phyloP scores from a whole-genome alignment of 2,329 filamentous ascomycete species.

The Phaeoacremonium minimum region DNA sequence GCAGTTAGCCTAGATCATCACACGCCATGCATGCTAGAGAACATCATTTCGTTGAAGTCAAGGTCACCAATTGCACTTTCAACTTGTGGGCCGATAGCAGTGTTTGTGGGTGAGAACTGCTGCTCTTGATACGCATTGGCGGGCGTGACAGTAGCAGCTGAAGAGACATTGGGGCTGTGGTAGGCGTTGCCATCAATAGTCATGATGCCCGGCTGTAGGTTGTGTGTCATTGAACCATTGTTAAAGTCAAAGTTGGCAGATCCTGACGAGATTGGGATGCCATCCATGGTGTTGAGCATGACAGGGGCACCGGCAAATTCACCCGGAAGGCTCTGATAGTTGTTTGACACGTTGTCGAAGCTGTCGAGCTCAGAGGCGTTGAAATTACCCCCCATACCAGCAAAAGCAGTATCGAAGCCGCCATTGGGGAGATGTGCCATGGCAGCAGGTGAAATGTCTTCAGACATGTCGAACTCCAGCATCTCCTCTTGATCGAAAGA shows the following conservation, averaged over 20 bases:
- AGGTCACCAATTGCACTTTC: slow-evolving; percentile 6
- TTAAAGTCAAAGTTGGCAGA: slow-evolving; percentile 18
- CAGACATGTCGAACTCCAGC: slow-evolving; percentile 13
- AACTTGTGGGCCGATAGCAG: neutral
- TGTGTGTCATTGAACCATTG: slow-evolving; percentile 4
- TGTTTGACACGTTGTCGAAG: slow-evolving; percentile 7
- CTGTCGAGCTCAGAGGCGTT: slow-evolving; percentile 10
- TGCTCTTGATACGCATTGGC: slow-evolving; percentile 11
- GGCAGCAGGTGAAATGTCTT: slow-evolving; percentile 9
- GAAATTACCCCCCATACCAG: slow-evolving; percentile 13
- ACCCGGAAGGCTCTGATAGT: slow-evolving; percentile 7
- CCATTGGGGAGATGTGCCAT: slow-evolving; percentile 10
- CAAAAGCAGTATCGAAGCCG: slow-evolving; percentile 10
- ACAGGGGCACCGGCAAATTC: slow-evolving; percentile 4
- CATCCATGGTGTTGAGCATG: slow-evolving; percentile 4
- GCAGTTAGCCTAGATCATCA: neutral
- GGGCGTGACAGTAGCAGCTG: slow-evolving; percentile 17
- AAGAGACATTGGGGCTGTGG: slow-evolving; percentile 15
- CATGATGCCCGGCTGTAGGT: slow-evolving; percentile 8
- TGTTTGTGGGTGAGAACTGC: slow-evolving; percentile 1
- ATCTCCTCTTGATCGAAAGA: slow-evolving; percentile 21
- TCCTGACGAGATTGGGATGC: slow-evolving; percentile 15
- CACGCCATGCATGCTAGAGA: neutral
- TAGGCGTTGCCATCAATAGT: slow-evolving; percentile 13
- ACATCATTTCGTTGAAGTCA: slow-evolving; percentile 4